phyloP scores from a whole-genome alignment of 1,284 basidiomycete species.

The Heterobasidion annosum region DNA sequence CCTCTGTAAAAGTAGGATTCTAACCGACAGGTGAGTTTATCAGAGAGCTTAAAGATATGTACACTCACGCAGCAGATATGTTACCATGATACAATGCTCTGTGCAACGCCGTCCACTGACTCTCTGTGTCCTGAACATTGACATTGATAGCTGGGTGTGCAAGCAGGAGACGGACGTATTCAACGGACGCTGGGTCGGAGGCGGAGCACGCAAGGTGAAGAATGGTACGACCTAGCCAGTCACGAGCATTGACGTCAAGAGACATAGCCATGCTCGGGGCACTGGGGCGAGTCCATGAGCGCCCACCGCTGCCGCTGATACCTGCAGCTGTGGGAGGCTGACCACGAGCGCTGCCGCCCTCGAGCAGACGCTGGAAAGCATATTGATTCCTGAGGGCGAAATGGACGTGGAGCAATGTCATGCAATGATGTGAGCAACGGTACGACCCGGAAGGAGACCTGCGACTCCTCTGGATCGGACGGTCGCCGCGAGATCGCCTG shows the following conservation, averaged over 20 bases:
- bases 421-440: slow-evolving; percentile 28
- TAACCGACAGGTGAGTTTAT: slow-evolving; percentile 15
- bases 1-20: slow-evolving; percentile 68
- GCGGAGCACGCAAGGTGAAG: slow-evolving; percentile 77
- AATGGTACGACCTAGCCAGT: slow-evolving; percentile 69
- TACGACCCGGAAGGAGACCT: not conserved
- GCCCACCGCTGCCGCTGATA: slow-evolving; percentile 44
- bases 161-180: slow-evolving; percentile 79
- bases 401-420: slow-evolving; percentile 78
- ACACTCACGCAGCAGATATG: slow-evolving; percentile 59
- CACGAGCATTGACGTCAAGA: slow-evolving; percentile 66
- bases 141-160: slow-evolving; percentile 72
- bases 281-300: slow-evolving; percentile 55
- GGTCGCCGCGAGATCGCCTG: not conserved
- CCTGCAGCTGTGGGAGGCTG: slow-evolving; percentile 20
- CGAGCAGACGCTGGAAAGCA: slow-evolving; percentile 76
- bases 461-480: not conserved
- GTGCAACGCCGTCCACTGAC: slow-evolving; percentile 89
- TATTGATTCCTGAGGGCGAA: slow-evolving; percentile 71
- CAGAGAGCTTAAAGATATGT: slow-evolving; percentile 1
- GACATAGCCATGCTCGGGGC: slow-evolving; percentile 28
- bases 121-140: slow-evolving; percentile 80
- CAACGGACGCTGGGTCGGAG: slow-evolving; percentile 51
- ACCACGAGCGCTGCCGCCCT: slow-evolving; percentile 29
- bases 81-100: slow-evolving; percentile 87